These are phyloP conservation scores for Gaeumannomyces tritici DNA, from an alignment of 2,329 filamentous ascomycete genomes.

Conservation along the genomic window DNA sequence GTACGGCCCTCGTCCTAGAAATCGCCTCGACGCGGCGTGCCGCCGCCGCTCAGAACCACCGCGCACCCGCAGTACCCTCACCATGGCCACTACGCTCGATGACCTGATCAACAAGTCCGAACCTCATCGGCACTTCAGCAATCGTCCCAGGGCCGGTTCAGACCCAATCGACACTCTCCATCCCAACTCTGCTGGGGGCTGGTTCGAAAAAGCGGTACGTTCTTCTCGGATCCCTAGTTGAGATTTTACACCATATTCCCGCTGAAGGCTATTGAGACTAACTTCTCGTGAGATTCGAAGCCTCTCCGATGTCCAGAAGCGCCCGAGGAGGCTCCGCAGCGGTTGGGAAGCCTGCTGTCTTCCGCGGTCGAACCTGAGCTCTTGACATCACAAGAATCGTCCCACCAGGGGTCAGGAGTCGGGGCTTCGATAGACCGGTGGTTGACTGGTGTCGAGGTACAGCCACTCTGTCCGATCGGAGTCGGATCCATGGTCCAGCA, in stretches of 20 bases:
- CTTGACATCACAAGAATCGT: background rate
- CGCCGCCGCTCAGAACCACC: too few relatives aligned
- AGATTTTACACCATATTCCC: too few relatives aligned
- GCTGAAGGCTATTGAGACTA: too few relatives aligned
- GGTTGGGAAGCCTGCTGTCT: background rate
- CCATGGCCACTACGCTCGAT: background rate
- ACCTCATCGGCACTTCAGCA: background rate
- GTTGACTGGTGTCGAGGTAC: too few relatives aligned
- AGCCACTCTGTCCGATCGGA: too few relatives aligned
- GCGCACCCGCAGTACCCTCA: accelerated
- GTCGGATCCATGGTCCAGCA: too few relatives aligned
- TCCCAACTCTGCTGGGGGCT: background rate
- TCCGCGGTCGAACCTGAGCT: background rate
- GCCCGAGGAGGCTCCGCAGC: background rate
- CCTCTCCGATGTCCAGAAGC: too few relatives aligned
- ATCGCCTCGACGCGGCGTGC: background rate
- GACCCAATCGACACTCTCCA: background rate
- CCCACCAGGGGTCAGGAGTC: background rate
- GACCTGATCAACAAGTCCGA: background rate
- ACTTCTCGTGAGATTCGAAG: too few relatives aligned
- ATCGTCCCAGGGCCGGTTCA: background rate
- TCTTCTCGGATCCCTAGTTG: background rate
- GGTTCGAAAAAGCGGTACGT: background rate
- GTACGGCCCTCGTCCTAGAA: background rate
- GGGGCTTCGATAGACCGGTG: background rate